These are phyloP conservation scores for Starmerella stellata DNA, from an alignment of 805 yeast genomes.

Conservation along the genomic window DNA sequence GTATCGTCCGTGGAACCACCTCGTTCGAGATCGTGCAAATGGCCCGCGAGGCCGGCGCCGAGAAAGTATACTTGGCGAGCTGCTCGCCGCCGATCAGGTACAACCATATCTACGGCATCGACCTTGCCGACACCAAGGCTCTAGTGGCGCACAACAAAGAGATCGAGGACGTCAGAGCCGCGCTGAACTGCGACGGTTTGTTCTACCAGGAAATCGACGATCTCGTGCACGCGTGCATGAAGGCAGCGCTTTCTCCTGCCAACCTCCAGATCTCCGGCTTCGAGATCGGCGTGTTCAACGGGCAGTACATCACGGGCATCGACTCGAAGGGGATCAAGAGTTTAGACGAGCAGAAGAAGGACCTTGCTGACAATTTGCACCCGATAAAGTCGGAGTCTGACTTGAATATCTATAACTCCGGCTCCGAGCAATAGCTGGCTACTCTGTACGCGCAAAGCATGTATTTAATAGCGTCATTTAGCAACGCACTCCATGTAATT, in stretches of 20 bases:
- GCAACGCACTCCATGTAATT: too few species aligned
- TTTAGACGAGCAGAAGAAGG: constrained; percentile 70
- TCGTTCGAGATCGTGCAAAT: constrained; percentile 87
- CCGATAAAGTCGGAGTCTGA: constrained; percentile 70
- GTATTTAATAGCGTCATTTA: neutral
- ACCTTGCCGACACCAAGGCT: constrained; percentile 86
- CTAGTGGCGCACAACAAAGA: constrained; percentile 70
- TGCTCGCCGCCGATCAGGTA: constrained; percentile 96
- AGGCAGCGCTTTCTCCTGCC: constrained; percentile 24
- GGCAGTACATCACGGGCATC: constrained; percentile 83
- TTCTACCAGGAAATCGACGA: constrained; percentile 77
- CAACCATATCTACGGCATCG: constrained; percentile 95
- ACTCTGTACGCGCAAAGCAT: too few species aligned
- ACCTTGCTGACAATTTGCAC: constrained; percentile 29
- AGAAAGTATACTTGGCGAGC: constrained; percentile 83
- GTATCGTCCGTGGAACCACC: constrained; percentile 95
- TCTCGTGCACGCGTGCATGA: constrained; percentile 54
- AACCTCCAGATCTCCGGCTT: constrained; percentile 35
- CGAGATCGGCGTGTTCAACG: constrained; percentile 95
- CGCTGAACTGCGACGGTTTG: constrained; percentile 78
- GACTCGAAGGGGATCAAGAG: constrained; percentile 67
- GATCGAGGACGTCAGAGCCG: constrained; percentile 56
- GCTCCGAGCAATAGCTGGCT: constrained; percentile 2
- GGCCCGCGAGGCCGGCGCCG: constrained; percentile 99
- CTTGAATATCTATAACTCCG: constrained; percentile 38